Conservation (phyloP, 805 yeast genomes). For the Lipomyces spencermartinsiae region DNA sequence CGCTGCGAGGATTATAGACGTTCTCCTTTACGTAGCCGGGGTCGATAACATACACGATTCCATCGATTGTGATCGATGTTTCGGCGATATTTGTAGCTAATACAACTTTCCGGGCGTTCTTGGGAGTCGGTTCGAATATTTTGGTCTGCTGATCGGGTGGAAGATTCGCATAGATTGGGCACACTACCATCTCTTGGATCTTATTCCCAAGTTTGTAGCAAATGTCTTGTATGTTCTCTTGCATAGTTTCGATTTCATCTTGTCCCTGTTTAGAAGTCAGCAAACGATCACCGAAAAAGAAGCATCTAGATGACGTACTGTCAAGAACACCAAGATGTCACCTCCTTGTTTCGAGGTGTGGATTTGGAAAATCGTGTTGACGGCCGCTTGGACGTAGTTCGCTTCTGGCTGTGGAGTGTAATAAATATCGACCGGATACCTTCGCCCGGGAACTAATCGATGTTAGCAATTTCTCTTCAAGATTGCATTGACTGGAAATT, state of each 20-base stretch:
- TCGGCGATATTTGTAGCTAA: slow-evolving; percentile 97
- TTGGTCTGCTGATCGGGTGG: slow-evolving; percentile 89
- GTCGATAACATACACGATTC: slow-evolving; percentile 88
- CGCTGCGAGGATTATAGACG: slow-evolving; percentile 83
- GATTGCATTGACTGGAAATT: not conserved
- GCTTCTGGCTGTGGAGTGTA: slow-evolving; percentile 83
- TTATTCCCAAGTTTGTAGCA: slow-evolving; percentile 65
- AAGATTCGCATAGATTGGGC: slow-evolving; percentile 89
- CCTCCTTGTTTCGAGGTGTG: slow-evolving; percentile 81
- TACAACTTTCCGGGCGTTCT: slow-evolving; percentile 82
- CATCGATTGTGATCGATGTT: slow-evolving; percentile 95
- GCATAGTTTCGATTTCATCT: slow-evolving; percentile 87
- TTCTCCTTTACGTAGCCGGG: slow-evolving; percentile 94
- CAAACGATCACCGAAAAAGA: slow-evolving; percentile 14
- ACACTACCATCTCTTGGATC: slow-evolving; percentile 69
- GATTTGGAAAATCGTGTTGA: slow-evolving; percentile 84
- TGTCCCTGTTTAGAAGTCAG: slow-evolving; percentile 71
- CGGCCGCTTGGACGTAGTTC: slow-evolving; percentile 82
- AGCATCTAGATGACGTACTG: slow-evolving; percentile 44
- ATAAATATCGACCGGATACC: slow-evolving; percentile 85
- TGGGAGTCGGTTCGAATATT: slow-evolving; percentile 89
- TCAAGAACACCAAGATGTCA: slow-evolving; percentile 73
- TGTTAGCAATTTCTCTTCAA: slow-evolving; percentile 40
- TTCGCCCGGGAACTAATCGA: slow-evolving; percentile 77
- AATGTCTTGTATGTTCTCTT: slow-evolving; percentile 73